These are phyloP conservation scores for Cenchrus americanus DNA, from an alignment of 176 grass and related monocot genomes.

Conservation along the genomic window DNA sequence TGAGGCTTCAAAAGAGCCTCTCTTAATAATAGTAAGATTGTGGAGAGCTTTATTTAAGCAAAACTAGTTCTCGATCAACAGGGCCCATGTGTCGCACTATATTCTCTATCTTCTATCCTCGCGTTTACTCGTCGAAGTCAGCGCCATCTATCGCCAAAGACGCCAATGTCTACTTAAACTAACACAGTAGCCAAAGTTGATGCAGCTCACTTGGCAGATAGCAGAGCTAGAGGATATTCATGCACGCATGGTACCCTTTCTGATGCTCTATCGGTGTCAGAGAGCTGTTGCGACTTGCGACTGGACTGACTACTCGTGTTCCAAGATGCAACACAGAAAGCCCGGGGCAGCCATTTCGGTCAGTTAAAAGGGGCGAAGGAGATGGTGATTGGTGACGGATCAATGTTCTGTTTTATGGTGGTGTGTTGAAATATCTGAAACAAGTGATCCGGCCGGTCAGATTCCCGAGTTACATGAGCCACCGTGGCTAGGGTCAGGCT, in stretches of 20 bases:
- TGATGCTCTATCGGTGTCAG: conserved; percentile 23
- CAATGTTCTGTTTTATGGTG: neutral
- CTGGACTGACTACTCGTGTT: neutral
- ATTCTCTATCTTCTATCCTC: too few species aligned
- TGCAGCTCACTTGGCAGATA: neutral
- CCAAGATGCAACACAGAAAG: neutral
- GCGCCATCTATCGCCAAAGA: too few species aligned
- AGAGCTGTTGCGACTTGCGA: conserved; percentile 3
- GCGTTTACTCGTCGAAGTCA: too few species aligned
- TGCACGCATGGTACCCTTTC: neutral
- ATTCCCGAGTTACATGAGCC: neutral
- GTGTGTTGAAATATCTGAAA: neutral
- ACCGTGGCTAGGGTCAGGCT: neutral
- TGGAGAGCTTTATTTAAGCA: too few species aligned
- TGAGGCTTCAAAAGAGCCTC: too few species aligned
- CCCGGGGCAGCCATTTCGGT: neutral
- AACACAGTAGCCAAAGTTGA: too few species aligned
- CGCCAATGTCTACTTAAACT: too few species aligned
- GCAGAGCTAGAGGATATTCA: neutral
- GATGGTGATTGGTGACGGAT: neutral
- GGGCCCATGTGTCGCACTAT: too few species aligned
- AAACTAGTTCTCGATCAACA: too few species aligned
- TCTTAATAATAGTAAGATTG: too few species aligned
- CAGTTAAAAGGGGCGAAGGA: neutral
- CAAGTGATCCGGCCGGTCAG: neutral